These are phyloP conservation scores for Pilasporangium apinafurcum DNA, from an alignment of 352 stramenopile species.

Conservation along the genomic window DNA sequence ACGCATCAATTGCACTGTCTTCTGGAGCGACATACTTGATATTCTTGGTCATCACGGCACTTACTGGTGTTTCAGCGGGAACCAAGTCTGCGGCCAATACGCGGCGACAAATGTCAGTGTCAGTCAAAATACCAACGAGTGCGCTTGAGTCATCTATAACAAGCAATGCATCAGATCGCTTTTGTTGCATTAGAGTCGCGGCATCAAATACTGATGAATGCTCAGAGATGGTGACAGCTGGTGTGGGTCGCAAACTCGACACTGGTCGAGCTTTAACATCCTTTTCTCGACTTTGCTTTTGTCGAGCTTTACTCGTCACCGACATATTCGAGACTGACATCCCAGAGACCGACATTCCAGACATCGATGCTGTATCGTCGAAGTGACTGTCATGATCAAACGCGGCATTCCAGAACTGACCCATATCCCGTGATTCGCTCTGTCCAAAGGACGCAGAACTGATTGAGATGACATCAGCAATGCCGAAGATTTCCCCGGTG, in stretches of 20 bases:
- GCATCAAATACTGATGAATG: constrained; percentile 85
- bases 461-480: constrained; percentile 80
- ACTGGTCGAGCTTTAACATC: constrained; percentile 74
- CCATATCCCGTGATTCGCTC: constrained; percentile 62
- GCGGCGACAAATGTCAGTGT: constrained; percentile 94
- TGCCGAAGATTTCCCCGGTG: constrained; percentile 67
- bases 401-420: constrained; percentile 72
- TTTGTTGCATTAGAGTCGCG: constrained; percentile 87
- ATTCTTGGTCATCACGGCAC: constrained; percentile 93
- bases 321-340: constrained; percentile 47
- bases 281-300: constrained; percentile 74
- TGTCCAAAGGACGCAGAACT: constrained; percentile 68
- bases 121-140: constrained; percentile 94
- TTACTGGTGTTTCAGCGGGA: constrained; percentile 59
- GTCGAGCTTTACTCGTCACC: constrained; percentile 47
- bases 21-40: constrained; percentile 93
- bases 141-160: constrained; percentile 80
- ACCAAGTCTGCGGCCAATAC: constrained; percentile 87
- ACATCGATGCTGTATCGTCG: constrained; percentile 33
- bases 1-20: constrained; percentile 94
- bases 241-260: constrained; percentile 70
- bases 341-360: constrained; percentile 18
- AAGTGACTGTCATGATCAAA: constrained; percentile 63
- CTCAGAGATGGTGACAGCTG: constrained; percentile 71
- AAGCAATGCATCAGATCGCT: constrained; percentile 91